These are phyloP conservation scores for Arabidopsis suecica DNA, from an alignment of 345 rosid species.

Conservation along the genomic window DNA sequence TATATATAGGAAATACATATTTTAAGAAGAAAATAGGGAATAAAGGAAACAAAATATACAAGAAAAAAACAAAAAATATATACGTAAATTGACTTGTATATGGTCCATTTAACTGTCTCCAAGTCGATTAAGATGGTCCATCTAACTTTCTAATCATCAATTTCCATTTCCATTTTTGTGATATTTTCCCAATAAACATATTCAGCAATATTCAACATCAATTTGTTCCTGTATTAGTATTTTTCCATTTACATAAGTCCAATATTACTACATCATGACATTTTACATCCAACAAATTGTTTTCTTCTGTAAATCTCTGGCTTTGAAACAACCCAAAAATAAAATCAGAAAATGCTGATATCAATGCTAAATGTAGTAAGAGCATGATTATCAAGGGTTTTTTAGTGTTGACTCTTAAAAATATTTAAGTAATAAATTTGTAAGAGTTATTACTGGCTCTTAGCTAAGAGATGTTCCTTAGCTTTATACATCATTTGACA, in stretches of 20 bases:
- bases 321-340: background rate
- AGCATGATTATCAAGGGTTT: too few relatives aligned
- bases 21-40: background rate
- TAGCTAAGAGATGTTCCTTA: too few relatives aligned
- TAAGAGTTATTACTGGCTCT: too few relatives aligned
- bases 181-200: background rate
- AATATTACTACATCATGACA: background rate
- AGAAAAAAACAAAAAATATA: background rate
- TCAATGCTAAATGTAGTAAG: background rate
- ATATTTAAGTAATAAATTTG: too few relatives aligned
- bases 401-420: too few relatives aligned
- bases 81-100: background rate
- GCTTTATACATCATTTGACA: too few relatives aligned
- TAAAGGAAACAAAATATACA: background rate
- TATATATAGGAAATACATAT: background rate
- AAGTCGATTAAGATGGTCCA: conserved; percentile 1
- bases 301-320: background rate
- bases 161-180: background rate
- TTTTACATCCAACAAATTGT: background rate
- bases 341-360: background rate
- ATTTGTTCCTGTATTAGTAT: background rate
- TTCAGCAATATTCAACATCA: background rate
- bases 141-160: background rate
- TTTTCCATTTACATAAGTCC: background rate
- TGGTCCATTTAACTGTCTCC: background rate